Conservation (phyloP, 2,329 filamentous ascomycete species). For the Purpureocillium takamizusanense region DNA sequence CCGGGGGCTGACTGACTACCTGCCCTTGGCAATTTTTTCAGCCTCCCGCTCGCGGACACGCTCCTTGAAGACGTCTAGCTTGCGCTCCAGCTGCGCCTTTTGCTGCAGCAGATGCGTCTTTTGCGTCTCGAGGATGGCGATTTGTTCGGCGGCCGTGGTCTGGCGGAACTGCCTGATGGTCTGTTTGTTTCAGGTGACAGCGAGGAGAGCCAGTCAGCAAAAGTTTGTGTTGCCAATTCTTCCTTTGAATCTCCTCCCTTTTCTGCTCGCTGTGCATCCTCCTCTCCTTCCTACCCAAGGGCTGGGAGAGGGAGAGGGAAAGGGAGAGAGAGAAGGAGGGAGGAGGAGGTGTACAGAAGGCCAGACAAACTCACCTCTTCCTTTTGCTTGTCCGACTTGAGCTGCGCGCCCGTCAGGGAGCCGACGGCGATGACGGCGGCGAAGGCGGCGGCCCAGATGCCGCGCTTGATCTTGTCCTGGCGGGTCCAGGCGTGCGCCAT, state of each 20-base stretch:
- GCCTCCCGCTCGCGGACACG: conserved; percentile 27
- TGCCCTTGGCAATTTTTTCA: conserved; percentile 11
- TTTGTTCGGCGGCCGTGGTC: conserved; percentile 32
- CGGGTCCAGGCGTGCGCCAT: conserved; percentile 15
- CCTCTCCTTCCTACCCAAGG: too few relatives aligned
- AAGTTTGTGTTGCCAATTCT: too few relatives aligned
- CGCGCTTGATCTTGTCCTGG: conserved; percentile 23
- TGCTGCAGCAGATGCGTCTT: conserved; percentile 28
- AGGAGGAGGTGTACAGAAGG: too few relatives aligned
- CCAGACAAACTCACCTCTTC: conserved; percentile 18
- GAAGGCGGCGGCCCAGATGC: conserved; percentile 32
- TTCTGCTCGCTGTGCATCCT: too few relatives aligned
- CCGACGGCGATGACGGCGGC: conserved; percentile 37
- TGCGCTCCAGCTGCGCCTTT: conserved; percentile 29
- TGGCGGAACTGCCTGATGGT: conserved; percentile 27
- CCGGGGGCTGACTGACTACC: too few relatives aligned
- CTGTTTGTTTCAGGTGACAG: conserved; percentile 12
- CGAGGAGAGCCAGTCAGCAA: not conserved
- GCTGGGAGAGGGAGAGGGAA: not conserved
- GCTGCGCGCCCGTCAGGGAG: conserved; percentile 36
- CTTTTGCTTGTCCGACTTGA: conserved; percentile 39
- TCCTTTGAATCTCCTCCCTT: too few relatives aligned
- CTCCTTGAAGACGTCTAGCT: conserved; percentile 29
- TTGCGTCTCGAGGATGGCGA: conserved; percentile 33
- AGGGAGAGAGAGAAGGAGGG: conserved; percentile 2